Evolutionary conservation across 2,329 filamentous ascomycete genomes (phyloP).

Genomic region (Penicillium psychrosexuale): DNA sequence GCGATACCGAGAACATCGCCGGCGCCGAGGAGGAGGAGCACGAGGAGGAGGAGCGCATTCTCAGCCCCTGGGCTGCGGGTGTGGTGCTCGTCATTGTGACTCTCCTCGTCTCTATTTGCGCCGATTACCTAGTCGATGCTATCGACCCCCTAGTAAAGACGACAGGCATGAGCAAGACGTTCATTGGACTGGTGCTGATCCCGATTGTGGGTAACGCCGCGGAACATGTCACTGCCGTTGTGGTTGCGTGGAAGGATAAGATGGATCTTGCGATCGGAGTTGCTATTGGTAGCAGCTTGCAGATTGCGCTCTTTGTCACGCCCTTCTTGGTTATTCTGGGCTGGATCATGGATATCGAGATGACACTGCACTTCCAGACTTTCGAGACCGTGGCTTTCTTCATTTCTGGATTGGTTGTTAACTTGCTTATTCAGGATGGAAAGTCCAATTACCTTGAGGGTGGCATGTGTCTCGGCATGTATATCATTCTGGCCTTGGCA

Average conservation of each 20-base stretch:
- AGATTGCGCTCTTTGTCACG: constrained; percentile 78
- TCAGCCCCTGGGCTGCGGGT: constrained; percentile 62
- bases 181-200: constrained; percentile 75
- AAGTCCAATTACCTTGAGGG: constrained; percentile 83
- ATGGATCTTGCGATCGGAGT: constrained; percentile 69
- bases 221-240: constrained; percentile 76
- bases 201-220: constrained; percentile 78
- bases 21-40: constrained; percentile 39
- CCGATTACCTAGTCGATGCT: constrained; percentile 73
- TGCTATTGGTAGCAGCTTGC: constrained; percentile 76
- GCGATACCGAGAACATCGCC: constrained; percentile 40
- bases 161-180: constrained; percentile 72
- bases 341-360: constrained; percentile 69
- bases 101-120: constrained; percentile 67
- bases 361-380: constrained; percentile 77
- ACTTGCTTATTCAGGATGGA: constrained; percentile 71
- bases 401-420: constrained; percentile 70
- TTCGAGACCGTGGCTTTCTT: constrained; percentile 78
- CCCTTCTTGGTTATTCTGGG: constrained; percentile 76
- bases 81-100: constrained; percentile 69
- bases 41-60: constrained; percentile 51
- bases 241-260: constrained; percentile 73
- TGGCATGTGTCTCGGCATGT: constrained; percentile 63
- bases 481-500: constrained; percentile 48
- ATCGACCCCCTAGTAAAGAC: constrained; percentile 69